Evolutionary conservation across 2,329 filamentous ascomycete genomes (phyloP).

Genomic region (Cryphonectria naterciae): DNA sequence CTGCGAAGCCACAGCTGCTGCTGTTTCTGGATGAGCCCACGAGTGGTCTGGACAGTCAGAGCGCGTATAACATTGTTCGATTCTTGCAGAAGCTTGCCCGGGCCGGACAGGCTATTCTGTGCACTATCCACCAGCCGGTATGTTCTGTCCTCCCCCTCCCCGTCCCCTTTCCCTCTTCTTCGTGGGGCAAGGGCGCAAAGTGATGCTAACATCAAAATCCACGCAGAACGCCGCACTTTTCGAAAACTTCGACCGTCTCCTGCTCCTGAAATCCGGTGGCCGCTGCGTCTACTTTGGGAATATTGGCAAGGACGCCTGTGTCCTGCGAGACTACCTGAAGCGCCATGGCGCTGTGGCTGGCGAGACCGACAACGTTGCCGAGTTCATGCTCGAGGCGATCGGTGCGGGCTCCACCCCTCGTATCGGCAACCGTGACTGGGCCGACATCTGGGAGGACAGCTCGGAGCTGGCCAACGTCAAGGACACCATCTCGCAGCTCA

Average conservation of each 20-base stretch:
- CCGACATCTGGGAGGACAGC: constrained; percentile 76
- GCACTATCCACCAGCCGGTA: constrained; percentile 83
- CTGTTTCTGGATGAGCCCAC: constrained; percentile 82
- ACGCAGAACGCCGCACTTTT: constrained; percentile 73
- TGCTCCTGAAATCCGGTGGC: constrained; percentile 78
- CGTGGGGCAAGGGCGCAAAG: not conserved
- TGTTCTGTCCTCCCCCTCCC: not conserved
- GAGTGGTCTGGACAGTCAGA: constrained; percentile 72
- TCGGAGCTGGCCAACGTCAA: constrained; percentile 71
- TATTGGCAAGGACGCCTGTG: constrained; percentile 73
- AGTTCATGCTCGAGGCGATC: constrained; percentile 87
- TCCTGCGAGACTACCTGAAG: constrained; percentile 68
- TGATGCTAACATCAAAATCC: not conserved
- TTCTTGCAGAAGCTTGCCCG: constrained; percentile 76
- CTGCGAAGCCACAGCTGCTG: constrained; percentile 77
- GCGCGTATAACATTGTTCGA: constrained; percentile 76
- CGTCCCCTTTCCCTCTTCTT: not conserved
- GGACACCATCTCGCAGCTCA: constrained; percentile 68
- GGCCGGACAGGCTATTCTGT: constrained; percentile 86
- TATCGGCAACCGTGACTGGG: constrained; percentile 77
- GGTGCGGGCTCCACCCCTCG: constrained; percentile 75
- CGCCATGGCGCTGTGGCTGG: constrained; percentile 63
- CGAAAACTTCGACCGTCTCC: constrained; percentile 82
- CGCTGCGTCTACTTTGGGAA: constrained; percentile 86
- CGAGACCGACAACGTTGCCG: constrained; percentile 62